These are phyloP conservation scores for Saposhnikovia divaricata DNA, from an alignment of 129 eudicot genomes.

Conservation along the genomic window DNA sequence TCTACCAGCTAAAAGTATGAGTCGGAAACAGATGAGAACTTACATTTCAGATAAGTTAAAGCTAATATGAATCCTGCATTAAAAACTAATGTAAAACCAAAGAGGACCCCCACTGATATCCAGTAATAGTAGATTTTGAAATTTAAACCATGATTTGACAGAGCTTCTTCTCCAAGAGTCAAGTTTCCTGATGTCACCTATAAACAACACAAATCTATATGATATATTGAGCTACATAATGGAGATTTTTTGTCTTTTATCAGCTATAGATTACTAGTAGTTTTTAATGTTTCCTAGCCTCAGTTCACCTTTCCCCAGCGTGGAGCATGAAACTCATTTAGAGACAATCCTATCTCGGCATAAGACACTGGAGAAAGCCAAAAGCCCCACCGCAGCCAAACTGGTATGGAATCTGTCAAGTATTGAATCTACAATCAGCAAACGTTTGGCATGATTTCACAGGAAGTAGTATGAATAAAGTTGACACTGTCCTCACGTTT, in stretches of 20 bases:
- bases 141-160: constrained; percentile 40
- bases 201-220: not conserved
- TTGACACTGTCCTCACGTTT: constrained; percentile 18
- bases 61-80: constrained; percentile 44
- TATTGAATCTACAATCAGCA: not conserved
- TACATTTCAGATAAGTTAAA: constrained; percentile 41
- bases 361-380: constrained; percentile 72
- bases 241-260: not conserved
- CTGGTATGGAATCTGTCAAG: constrained; percentile 62
- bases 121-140: constrained; percentile 39
- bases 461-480: not conserved
- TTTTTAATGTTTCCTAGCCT: not conserved
- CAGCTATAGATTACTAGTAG: not conserved
- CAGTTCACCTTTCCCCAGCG: constrained; percentile 58
- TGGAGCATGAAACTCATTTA: constrained; percentile 62
- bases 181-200: constrained; percentile 26
- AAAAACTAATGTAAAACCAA: constrained; percentile 44
- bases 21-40: constrained; percentile 1
- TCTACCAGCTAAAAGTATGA: not conserved
- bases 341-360: constrained; percentile 63
- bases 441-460: not conserved
- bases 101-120: constrained; percentile 44
- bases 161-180: constrained; percentile 38
- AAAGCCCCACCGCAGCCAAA: constrained; percentile 73
- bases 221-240: not conserved